phyloP scores from a whole-genome alignment of 192 early-diverging fungal species.

The Coemansia sp. region DNA sequence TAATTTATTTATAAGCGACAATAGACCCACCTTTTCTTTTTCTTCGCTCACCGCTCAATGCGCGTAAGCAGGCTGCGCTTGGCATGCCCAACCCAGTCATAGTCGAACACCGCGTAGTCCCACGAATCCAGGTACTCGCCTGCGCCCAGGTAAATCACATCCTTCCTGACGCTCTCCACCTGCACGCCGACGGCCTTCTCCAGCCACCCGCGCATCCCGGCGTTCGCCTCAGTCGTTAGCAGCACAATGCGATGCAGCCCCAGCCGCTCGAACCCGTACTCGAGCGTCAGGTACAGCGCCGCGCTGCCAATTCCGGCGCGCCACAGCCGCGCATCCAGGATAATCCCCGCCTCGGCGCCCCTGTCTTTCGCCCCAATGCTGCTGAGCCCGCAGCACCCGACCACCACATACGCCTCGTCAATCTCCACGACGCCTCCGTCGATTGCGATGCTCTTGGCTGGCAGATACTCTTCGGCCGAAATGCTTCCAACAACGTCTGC shows the following conservation, averaged over 20 bases:
- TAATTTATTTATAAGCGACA: no score
- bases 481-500: constrained; percentile 11
- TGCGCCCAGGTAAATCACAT: constrained; percentile 28
- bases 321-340: constrained; percentile 45
- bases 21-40: not conserved
- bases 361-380: constrained; percentile 23
- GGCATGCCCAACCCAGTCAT: constrained; percentile 23
- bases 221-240: constrained; percentile 27
- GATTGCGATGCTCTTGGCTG: constrained; percentile 16
- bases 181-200: constrained; percentile 28
- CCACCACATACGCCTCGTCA: constrained; percentile 38
- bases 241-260: constrained; percentile 39
- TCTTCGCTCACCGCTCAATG: constrained; percentile 2
- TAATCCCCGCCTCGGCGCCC: constrained; percentile 34
- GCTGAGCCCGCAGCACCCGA: constrained; percentile 42
- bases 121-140: constrained; percentile 34
- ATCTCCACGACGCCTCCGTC: constrained; percentile 27
- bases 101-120: constrained; percentile 45
- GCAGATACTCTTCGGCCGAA: constrained; percentile 22
- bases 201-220: constrained; percentile 49
- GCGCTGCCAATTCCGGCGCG: constrained; percentile 33
- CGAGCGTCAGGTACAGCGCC: constrained; percentile 35
- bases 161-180: constrained; percentile 38
- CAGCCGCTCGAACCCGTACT: constrained; percentile 36
- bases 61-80: constrained; percentile 15